Percentiles rank a stretch among this genome's conserved stretches.
Conservation (phyloP, 2,329 filamentous ascomycete genomes). For the Ambrosiella beaveri region DNA sequence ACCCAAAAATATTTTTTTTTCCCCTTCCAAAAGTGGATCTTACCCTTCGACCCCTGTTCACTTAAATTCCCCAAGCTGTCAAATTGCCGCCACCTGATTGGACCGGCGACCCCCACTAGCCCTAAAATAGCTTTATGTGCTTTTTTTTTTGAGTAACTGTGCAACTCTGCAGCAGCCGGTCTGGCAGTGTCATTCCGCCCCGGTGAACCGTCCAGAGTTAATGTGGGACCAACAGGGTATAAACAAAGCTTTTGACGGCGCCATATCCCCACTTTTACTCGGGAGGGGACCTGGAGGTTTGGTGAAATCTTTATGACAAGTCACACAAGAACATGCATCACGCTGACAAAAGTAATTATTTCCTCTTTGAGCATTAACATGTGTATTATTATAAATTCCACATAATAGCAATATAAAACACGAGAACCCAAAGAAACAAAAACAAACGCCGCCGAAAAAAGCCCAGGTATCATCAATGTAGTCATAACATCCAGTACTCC, state of each 20-base stretch:
- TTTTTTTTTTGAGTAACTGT: too few relatives aligned
- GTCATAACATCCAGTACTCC: constrained; percentile 11
- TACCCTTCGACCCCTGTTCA: not conserved
- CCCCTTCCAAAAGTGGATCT: not conserved
- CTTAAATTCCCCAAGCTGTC: constrained; percentile 4
- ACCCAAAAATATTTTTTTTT: too few relatives aligned
- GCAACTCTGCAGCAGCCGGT: not conserved
- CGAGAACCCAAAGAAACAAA: not conserved
- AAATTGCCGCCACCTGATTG: constrained; percentile 9
- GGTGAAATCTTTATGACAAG: not conserved
- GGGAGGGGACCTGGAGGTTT: too few relatives aligned
- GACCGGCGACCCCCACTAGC: not conserved
- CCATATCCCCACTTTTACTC: too few relatives aligned
- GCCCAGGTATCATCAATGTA: constrained; percentile 13
- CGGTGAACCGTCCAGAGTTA: too few relatives aligned
- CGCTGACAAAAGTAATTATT: not conserved
- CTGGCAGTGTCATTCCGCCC: not conserved
- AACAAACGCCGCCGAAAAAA: not conserved
- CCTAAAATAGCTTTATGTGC: not conserved
- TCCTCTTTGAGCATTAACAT: not conserved
- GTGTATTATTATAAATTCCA: not conserved
- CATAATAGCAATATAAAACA: not conserved
- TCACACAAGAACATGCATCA: not conserved
- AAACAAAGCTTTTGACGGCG: too few relatives aligned
- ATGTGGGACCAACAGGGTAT: too few relatives aligned